Base-by-base conservation (phyloP, 495 filamentous ascomycete species). In the Penicillium pancosmium region DNA sequence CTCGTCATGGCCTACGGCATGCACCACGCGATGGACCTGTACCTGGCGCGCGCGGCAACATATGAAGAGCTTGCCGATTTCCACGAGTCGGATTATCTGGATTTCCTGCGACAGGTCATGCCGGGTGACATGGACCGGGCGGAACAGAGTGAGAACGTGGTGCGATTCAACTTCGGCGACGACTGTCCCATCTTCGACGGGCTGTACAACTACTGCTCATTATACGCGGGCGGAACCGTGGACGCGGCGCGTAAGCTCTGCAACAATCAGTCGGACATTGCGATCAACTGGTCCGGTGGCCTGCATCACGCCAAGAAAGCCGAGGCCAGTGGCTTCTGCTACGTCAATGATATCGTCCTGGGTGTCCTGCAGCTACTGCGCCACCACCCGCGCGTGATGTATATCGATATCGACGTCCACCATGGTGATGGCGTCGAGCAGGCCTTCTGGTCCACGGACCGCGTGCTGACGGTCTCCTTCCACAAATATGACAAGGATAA, bases 201-300 rank as follows among this genome's bases (percentile, higher is more conserved):
- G 7, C 81, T 98, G 4, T 97, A 91, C 74, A 87, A 93, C 63
- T 98, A 97, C 77, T 95, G 93, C 71, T 91, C 91, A 34, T 87
- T 98, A 67, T 98, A 96, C 66, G 86, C 90, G 6, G 95, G 95
- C 36, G 91, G 87, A 41, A 93, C 90, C 11, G 81, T 98, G 52
- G 91, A 96, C 71, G 94, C 94, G 11, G 93, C 94, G 27, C 88
- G 91, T 58, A 94, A 93, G 71, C 84, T 98, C 36, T 89, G 87
- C 64, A 87, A 89, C 66, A 79, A 87, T 36, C 90, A 97, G 74
- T 89, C 91, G 23, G 88, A 96, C 68, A 98, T 98, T 65, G 94
- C 94, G 11, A 93, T 98, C 78, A 97, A 96, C 73, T 98, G 94
- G 94, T 93, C 92, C n/a, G 94, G 94, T 18, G 94, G 94, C 4